phyloP scores from a whole-genome alignment of 495 filamentous ascomycete species.

The Trichoderma erinaceum region DNA sequence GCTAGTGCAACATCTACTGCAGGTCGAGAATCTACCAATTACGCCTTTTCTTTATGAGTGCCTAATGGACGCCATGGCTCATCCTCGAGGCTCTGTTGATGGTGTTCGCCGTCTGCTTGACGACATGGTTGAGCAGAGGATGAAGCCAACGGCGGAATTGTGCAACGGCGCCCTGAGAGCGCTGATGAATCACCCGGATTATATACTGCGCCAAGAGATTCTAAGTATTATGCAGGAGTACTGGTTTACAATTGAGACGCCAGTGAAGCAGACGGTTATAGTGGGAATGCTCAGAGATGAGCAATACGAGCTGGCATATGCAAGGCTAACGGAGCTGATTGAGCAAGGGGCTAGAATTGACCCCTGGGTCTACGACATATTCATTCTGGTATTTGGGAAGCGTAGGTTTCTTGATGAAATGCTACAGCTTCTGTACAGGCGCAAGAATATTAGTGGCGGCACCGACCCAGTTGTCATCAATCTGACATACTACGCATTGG shows the following conservation, averaged over 20 bases:
- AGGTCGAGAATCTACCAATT: constrained; percentile 55
- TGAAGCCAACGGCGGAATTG: constrained; percentile 55
- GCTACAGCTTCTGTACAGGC: constrained; percentile 54
- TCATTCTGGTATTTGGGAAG: constrained; percentile 63
- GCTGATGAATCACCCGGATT: constrained; percentile 80
- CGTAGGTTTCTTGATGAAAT: constrained; percentile 71
- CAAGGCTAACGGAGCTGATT: constrained; percentile 62
- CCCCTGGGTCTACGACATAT: constrained; percentile 67
- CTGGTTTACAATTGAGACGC: constrained; percentile 60
- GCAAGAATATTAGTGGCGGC: constrained; percentile 37
- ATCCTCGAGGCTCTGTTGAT: constrained; percentile 58
- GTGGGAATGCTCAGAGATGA: constrained; percentile 71
- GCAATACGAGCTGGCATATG: constrained; percentile 74
- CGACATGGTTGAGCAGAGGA: constrained; percentile 59
- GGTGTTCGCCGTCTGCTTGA: constrained; percentile 53
- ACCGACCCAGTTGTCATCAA: constrained; percentile 20
- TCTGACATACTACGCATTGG: constrained; percentile 67
- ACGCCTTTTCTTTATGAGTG: constrained; percentile 63
- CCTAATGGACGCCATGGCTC: constrained; percentile 64
- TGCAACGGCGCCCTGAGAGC: constrained; percentile 69
- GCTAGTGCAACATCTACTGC: constrained; percentile 53
- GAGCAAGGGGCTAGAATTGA: constrained; percentile 49
- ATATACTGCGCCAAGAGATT: constrained; percentile 64
- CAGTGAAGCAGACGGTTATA: constrained; percentile 62
- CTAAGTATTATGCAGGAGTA: constrained; percentile 61